phyloP scores from a whole-genome alignment of 805 yeast species.

The Barnettozyma wickerhamii region DNA sequence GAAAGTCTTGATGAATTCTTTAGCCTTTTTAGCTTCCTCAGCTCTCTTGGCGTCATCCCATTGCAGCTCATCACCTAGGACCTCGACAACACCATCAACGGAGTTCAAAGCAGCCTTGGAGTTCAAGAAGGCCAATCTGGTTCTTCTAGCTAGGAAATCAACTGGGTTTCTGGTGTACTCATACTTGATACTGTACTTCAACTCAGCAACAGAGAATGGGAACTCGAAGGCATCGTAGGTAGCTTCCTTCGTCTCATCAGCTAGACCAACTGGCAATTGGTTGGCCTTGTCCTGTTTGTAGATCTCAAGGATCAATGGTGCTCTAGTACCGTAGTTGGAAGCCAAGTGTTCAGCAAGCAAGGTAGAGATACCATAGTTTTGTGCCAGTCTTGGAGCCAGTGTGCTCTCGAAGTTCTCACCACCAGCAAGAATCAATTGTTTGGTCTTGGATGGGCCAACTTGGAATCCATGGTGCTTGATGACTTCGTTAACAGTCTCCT shows the following conservation, averaged over 20 bases:
- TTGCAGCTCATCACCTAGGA: slow-evolving; percentile 73
- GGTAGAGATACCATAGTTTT: slow-evolving; percentile 68
- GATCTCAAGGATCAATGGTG: slow-evolving; percentile 67
- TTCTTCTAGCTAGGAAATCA: slow-evolving; percentile 90
- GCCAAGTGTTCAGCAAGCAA: slow-evolving; percentile 78
- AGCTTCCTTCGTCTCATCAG: slow-evolving; percentile 32
- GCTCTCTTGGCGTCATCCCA: slow-evolving; percentile 66
- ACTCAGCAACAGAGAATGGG: slow-evolving; percentile 90
- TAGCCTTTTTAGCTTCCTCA: slow-evolving; percentile 48
- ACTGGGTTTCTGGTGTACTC: slow-evolving; percentile 86
- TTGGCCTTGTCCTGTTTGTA: slow-evolving; percentile 47
- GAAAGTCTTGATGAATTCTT: slow-evolving; percentile 50
- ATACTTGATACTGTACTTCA: slow-evolving; percentile 71
- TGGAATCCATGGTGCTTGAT: slow-evolving; percentile 44
- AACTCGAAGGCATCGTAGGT: slow-evolving; percentile 55
- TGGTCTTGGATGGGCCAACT: slow-evolving; percentile 38
- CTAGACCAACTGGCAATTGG: slow-evolving; percentile 63
- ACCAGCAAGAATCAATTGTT: slow-evolving; percentile 60
- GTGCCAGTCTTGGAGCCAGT: slow-evolving; percentile 73
- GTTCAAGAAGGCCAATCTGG: slow-evolving; percentile 88
- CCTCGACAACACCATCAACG: slow-evolving; percentile 78
- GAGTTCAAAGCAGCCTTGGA: slow-evolving; percentile 77
- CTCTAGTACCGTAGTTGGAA: slow-evolving; percentile 84
- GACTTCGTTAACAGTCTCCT: slow-evolving; percentile 81
- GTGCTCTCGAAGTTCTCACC: slow-evolving; percentile 76